Evolutionary conservation across 2,329 filamentous ascomycete genomes (phyloP).

Genomic region (Lachnellula willkommii): DNA sequence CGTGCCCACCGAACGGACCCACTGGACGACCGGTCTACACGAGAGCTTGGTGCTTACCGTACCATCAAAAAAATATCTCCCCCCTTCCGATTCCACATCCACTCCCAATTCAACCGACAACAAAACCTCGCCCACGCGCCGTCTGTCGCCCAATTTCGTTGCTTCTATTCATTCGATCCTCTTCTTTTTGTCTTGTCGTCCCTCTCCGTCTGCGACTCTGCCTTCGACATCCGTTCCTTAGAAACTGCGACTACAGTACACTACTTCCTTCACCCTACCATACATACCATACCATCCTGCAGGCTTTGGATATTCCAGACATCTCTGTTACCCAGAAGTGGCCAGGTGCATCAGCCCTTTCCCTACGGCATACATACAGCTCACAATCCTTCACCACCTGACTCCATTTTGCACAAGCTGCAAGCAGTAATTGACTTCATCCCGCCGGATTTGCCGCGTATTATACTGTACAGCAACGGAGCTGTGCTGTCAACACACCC

Average conservation of each 20-base stretch:
- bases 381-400: constrained; percentile 6
- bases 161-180: too few relatives aligned
- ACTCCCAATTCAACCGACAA: neutral
- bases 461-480: neutral
- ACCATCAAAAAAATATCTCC: neutral
- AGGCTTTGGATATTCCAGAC: neutral
- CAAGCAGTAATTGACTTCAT: neutral
- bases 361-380: neutral
- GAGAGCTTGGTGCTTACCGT: too few relatives aligned
- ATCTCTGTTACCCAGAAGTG: constrained; percentile 1
- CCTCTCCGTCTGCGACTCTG: too few relatives aligned
- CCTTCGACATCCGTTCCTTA: neutral
- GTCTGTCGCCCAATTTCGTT: too few relatives aligned
- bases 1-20: too few relatives aligned
- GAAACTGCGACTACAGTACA: neutral
- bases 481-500: neutral
- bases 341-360: constrained; percentile 6
- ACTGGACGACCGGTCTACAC: too few relatives aligned
- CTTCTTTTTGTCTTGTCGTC: too few relatives aligned
- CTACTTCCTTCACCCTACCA: neutral
- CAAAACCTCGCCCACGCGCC: neutral
- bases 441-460: constrained; percentile 1
- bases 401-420: constrained; percentile 3
- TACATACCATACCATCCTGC: constrained; percentile 1
- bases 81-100: neutral